These are phyloP conservation scores for Antrodiella citrinella DNA, from an alignment of 768 basidiomycete species.

Conservation along the genomic window DNA sequence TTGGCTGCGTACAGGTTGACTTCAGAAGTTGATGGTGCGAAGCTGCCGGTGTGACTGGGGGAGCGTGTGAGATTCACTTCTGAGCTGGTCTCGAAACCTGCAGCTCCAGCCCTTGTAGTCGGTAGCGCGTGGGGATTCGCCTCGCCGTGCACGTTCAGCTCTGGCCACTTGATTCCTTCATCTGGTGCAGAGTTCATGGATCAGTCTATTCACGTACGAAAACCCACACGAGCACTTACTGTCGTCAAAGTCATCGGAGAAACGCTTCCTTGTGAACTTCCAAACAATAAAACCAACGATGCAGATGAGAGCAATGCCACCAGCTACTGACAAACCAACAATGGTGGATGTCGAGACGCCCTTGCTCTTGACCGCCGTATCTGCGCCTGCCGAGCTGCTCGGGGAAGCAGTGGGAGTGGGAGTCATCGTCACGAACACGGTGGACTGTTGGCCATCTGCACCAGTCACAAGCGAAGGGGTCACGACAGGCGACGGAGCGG, in stretches of 20 bases:
- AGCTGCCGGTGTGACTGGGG: constrained; percentile 33
- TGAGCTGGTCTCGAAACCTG: constrained; percentile 66
- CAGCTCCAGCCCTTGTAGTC: constrained; percentile 57
- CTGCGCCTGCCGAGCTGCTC: constrained; percentile 18
- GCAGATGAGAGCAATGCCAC: constrained; percentile 66
- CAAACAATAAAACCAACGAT: constrained; percentile 72
- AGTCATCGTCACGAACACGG: constrained; percentile 4
- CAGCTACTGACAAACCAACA: constrained; percentile 73
- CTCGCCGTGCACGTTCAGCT: constrained; percentile 56
- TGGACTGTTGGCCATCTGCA: constrained; percentile 1
- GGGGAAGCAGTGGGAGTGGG: constrained; percentile 15
- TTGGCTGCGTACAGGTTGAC: constrained; percentile 29
- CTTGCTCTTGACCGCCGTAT: constrained; percentile 13
- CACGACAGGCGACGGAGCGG: constrained; percentile 1
- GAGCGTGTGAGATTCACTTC: constrained; percentile 50
- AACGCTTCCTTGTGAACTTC: constrained; percentile 81
- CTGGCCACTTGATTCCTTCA: constrained; percentile 89
- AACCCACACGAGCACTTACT: constrained; percentile 38
- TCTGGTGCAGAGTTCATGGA: constrained; percentile 29
- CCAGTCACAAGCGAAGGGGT: constrained; percentile 1
- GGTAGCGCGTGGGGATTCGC: constrained; percentile 43
- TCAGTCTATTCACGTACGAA: neutral
- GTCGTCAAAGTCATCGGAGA: constrained; percentile 62
- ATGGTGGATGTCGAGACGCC: constrained; percentile 67
- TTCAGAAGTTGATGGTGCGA: constrained; percentile 40